phyloP scores from a whole-genome alignment of 2,329 filamentous ascomycete species.

The Bipolaris sorokiniana region DNA sequence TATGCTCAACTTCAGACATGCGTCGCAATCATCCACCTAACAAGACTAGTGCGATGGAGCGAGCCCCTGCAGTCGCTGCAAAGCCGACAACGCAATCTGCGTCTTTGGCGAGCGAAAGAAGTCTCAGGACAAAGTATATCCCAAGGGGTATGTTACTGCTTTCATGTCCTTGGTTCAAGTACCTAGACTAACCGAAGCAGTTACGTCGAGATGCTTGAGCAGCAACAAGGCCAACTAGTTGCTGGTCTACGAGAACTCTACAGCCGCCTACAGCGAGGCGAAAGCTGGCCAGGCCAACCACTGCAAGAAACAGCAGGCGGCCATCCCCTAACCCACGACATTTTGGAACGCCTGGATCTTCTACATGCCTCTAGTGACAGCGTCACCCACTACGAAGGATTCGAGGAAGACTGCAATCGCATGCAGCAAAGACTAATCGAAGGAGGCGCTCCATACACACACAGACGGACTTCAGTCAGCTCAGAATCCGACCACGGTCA shows the following conservation, averaged over 20 bases:
- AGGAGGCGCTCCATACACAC: slow-evolving; percentile 59
- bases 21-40: slow-evolving; percentile 13
- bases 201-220: slow-evolving; percentile 71
- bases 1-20: slow-evolving; percentile 36
- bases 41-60: slow-evolving; percentile 63
- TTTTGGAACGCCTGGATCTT: slow-evolving; percentile 64
- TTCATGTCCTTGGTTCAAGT: neutral
- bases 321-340: slow-evolving; percentile 68
- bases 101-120: slow-evolving; percentile 71
- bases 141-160: slow-evolving; percentile 61
- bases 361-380: slow-evolving; percentile 60
- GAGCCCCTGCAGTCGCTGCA: slow-evolving; percentile 66
- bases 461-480: slow-evolving; percentile 62
- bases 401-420: slow-evolving; percentile 64
- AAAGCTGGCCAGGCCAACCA: slow-evolving; percentile 62
- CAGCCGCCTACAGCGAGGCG: slow-evolving; percentile 57
- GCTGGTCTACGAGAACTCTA: slow-evolving; percentile 67
- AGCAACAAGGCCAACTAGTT: slow-evolving; percentile 68
- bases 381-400: slow-evolving; percentile 53
- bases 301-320: slow-evolving; percentile 60
- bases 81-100: slow-evolving; percentile 68
- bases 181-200: slow-evolving; percentile 44
- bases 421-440: slow-evolving; percentile 63
- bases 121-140: slow-evolving; percentile 70
- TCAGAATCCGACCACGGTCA: slow-evolving; percentile 64